A percentile compares a stretch with the other conserved stretches of the same genome.
These are phyloP conservation scores for Exophiala spinifera DNA, from an alignment of 2,329 filamentous ascomycete genomes.

Conservation along the genomic window DNA sequence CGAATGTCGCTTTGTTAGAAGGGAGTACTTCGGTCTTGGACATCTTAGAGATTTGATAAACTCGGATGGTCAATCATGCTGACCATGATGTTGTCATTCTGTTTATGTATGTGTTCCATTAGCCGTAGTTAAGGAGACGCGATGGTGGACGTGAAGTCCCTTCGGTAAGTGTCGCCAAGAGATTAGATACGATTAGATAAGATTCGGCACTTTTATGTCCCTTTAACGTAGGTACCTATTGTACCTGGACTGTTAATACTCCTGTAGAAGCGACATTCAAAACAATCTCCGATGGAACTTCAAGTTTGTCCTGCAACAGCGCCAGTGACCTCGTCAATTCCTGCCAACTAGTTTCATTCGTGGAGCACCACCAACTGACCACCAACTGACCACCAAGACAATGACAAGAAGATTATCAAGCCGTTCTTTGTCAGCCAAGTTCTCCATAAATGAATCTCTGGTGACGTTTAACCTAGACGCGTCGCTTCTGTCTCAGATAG, in stretches of 20 bases:
- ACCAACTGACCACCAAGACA: too few species aligned
- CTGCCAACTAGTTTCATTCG: too few species aligned
- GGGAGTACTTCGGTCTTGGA: slow-evolving; percentile 6
- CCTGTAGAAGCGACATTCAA: too few species aligned
- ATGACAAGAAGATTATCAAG: too few species aligned
- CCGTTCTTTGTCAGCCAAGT: too few species aligned
- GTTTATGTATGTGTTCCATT: not conserved
- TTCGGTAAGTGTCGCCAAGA: not conserved
- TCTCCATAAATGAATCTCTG: slow-evolving; percentile 32
- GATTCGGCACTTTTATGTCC: too few species aligned
- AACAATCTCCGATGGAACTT: too few species aligned
- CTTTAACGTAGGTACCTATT: too few species aligned
- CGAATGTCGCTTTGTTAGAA: slow-evolving; percentile 7
- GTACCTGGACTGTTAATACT: too few species aligned
- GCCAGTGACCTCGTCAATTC: too few species aligned
- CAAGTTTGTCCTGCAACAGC: too few species aligned
- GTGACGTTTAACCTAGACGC: slow-evolving; percentile 4
- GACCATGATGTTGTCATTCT: not conserved
- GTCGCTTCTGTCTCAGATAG: slow-evolving; percentile 3
- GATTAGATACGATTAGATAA: slow-evolving; percentile 9
- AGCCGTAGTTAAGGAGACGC: not conserved
- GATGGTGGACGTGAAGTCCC: not conserved
- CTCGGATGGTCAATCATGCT: not conserved
- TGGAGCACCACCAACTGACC: too few species aligned
- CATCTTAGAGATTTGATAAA: not conserved